Base-by-base conservation (phyloP, 2,329 filamentous ascomycete genomes). In the Fusarium sp. region DNA sequence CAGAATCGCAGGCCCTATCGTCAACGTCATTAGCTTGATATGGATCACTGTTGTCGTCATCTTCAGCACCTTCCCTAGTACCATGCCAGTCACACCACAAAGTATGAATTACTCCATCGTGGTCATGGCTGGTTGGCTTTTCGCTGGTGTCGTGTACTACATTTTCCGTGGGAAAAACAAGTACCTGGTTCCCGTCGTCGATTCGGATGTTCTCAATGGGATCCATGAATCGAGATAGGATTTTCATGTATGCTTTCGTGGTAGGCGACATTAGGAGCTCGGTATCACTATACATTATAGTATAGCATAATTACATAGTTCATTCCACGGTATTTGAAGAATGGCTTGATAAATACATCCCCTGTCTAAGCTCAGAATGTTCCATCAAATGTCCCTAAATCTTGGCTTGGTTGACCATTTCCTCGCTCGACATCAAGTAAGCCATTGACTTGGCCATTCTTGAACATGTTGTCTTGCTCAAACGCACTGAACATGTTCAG, bases 101-200 rank as follows among this genome's bases (percentile, higher is more conserved):
- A 82, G 79, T 17, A 85, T 85, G 82, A 85, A 85, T 43, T 85
- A 85, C 57, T 78, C 79, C 0, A 76, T 77, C 34, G 81, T 83
- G 0, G 81, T 85, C 0, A 70, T 84, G 67, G 74, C 73, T 5
- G 82, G 78, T 0, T 84, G 81, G 81, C 51, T 79, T 1, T 26
- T 76, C 0, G 73, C 79, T 33, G 80, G 81, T 0, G 70, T 72
- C 0, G 31, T 75, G 3, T 83, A 80, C 39, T 84, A 81, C 40
- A 51, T 60, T 2, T 46, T 57, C 0, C 50, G 50, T 6, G 77
- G 75, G 1, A 67, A 59, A 15, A 31, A 65, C 2, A 77, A 77
- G 57, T 79, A 73, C 9, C 34, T 75, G 47, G 71, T 78, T 2
- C 62, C 62, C 0, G 39, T 34, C 1, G 59, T 64, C 5, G 58